phyloP scores from a whole-genome alignment of 2,329 filamentous ascomycete genomes.

The Penicillium sp. region DNA sequence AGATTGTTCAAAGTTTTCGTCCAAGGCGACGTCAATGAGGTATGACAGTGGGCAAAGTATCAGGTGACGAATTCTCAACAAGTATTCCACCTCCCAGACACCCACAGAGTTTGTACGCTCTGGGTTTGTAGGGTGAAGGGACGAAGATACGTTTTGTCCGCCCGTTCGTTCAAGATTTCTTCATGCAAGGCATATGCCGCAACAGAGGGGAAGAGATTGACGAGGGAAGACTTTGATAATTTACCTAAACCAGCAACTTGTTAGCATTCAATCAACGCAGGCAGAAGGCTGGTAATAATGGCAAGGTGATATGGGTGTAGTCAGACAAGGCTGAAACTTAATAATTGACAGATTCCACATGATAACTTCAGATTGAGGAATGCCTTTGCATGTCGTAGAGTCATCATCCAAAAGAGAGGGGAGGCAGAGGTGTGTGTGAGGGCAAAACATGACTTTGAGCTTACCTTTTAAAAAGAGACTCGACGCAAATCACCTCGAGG shows the following conservation, averaged over 20 bases:
- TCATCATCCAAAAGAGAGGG: slow-evolving; percentile 59
- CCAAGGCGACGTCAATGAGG: slow-evolving; percentile 17
- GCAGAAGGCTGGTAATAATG: slow-evolving; percentile 24
- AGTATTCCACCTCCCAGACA: slow-evolving; percentile 58
- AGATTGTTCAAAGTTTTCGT: slow-evolving; percentile 22
- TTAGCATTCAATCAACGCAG: slow-evolving; percentile 35
- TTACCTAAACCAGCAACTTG: slow-evolving; percentile 39
- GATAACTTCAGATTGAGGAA: slow-evolving; percentile 68
- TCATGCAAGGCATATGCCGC: slow-evolving; percentile 51
- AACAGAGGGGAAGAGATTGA: slow-evolving; percentile 22
- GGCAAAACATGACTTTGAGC: slow-evolving; percentile 12
- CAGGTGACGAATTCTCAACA: slow-evolving; percentile 73
- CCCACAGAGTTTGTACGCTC: slow-evolving; percentile 68
- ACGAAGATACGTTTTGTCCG: slow-evolving; percentile 65
- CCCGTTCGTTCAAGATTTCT: slow-evolving; percentile 70
- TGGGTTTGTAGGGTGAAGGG: slow-evolving; percentile 57
- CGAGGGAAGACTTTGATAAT: slow-evolving; percentile 20
- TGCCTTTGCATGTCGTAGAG: slow-evolving; percentile 66
- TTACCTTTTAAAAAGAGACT: slow-evolving; percentile 50
- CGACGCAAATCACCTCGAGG: slow-evolving; percentile 11
- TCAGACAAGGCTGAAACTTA: slow-evolving; percentile 75
- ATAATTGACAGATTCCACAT: slow-evolving; percentile 65
- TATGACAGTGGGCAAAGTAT: slow-evolving; percentile 41
- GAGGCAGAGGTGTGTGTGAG: slow-evolving; percentile 11
- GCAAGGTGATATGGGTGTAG: slow-evolving; percentile 26